phyloP scores from a whole-genome alignment of 2,329 filamentous ascomycete genomes.

The Alternaria solani region DNA sequence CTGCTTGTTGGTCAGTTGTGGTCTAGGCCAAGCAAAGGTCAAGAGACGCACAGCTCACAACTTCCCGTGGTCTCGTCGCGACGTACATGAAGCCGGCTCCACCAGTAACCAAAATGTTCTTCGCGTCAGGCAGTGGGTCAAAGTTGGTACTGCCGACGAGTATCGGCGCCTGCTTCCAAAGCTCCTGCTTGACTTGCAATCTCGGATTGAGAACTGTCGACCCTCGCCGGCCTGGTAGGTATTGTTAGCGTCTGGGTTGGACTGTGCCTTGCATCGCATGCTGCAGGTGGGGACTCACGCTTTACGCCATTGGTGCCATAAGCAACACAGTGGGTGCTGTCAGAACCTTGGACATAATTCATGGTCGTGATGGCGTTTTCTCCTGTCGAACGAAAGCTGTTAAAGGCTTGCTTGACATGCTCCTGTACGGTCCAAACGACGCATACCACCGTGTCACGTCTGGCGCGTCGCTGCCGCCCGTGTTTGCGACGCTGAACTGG shows the following conservation, averaged over 20 bases:
- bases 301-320: constrained; percentile 34
- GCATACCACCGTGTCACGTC: constrained; percentile 1
- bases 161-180: constrained; percentile 77
- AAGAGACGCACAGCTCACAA: constrained; percentile 13
- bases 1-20: constrained; percentile 54
- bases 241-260: constrained; percentile 12
- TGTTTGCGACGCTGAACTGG: background rate
- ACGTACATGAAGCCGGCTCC: constrained; percentile 85
- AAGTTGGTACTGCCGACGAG: constrained; percentile 75
- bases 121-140: constrained; percentile 71
- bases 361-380: constrained; percentile 23
- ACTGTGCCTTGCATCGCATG: constrained; percentile 13
- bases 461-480: background rate
- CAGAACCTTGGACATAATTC: constrained; percentile 39
- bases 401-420: background rate
- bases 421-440: constrained; percentile 2
- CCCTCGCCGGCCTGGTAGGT: constrained; percentile 37
- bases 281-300: constrained; percentile 31
- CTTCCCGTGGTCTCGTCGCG: constrained; percentile 7
- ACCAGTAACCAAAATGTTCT: constrained; percentile 84
- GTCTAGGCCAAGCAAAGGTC: background rate
- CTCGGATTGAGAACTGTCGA: constrained; percentile 54
- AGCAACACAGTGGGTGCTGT: constrained; percentile 16
- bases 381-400: background rate
- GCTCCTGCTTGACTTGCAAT: constrained; percentile 62